These are phyloP conservation scores for Hordeum pubiflorum DNA, from an alignment of 202 grass and related monocot species.

Conservation along the genomic window DNA sequence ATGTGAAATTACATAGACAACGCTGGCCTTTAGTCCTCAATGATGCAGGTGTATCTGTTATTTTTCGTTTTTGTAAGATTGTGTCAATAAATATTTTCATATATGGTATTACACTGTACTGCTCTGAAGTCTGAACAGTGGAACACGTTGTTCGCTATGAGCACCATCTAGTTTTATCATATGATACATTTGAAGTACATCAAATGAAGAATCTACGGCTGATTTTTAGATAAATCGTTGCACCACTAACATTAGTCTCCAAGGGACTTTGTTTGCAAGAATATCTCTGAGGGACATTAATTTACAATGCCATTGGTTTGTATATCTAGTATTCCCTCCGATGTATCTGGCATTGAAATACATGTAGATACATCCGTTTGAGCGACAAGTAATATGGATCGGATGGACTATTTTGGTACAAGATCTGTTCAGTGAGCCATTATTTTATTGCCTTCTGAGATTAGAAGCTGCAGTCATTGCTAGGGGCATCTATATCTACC, in stretches of 20 bases:
- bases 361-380: no score
- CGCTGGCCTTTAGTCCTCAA: background rate
- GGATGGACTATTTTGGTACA: background rate
- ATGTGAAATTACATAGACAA: background rate
- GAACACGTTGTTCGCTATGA: background rate
- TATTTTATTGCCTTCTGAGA: background rate
- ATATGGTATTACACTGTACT: background rate
- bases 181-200: background rate
- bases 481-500: background rate
- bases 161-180: background rate
- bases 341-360: no score
- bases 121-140: background rate
- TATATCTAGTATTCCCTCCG: background rate
- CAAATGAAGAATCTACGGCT: background rate
- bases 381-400: no score
- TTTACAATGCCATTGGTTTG: background rate
- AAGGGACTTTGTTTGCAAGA: background rate
- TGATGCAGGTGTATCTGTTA: background rate
- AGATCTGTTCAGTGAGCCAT: slow-evolving; percentile 2
- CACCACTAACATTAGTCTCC: background rate
- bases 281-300: background rate
- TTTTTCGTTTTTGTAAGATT: background rate
- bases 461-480: background rate
- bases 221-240: background rate
- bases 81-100: background rate